Percentiles rank a stretch among this genome's conserved stretches.
These are phyloP conservation scores for Scenedesmus sp. DNA, from an alignment of 163 green algal genomes.

Conservation along the genomic window DNA sequence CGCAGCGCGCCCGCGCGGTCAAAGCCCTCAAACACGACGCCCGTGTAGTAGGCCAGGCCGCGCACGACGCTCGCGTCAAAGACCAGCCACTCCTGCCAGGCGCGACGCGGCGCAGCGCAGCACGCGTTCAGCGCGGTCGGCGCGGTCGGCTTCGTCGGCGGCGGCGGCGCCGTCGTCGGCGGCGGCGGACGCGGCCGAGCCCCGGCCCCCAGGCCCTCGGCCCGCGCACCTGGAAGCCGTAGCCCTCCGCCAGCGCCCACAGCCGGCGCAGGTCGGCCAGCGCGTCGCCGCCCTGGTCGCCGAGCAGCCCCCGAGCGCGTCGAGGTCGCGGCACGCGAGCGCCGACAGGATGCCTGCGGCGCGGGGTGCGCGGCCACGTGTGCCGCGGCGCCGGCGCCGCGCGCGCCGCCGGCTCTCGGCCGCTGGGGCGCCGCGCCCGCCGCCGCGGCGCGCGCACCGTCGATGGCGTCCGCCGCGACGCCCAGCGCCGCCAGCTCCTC, in stretches of 20 bases:
- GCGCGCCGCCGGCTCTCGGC: not conserved
- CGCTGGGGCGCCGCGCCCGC: too few relatives aligned
- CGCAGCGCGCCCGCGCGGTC: slow-evolving; percentile 91
- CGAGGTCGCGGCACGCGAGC: slow-evolving; percentile 63
- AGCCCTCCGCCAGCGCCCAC: slow-evolving; percentile 84
- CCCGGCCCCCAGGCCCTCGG: too few relatives aligned
- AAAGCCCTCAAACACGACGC: slow-evolving; percentile 97
- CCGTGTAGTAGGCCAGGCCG: slow-evolving; percentile 99
- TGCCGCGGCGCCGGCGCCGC: not conserved
- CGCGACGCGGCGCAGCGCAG: too few relatives aligned
- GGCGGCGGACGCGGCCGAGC: too few relatives aligned
- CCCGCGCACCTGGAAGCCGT: slow-evolving; percentile 80
- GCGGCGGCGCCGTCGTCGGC: too few relatives aligned
- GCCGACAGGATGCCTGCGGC: slow-evolving; percentile 73
- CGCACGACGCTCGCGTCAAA: slow-evolving; percentile 95
- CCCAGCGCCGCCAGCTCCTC: slow-evolving; percentile 77
- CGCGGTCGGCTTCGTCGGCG: too few relatives aligned
- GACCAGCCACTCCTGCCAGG: slow-evolving; percentile 95
- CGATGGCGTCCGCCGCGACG: slow-evolving; percentile 59
- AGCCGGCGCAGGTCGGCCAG: slow-evolving; percentile 85
- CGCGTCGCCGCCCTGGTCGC: slow-evolving; percentile 62
- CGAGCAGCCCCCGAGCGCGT: slow-evolving; percentile 77
- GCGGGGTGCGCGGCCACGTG: not conserved
- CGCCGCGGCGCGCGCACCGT: slow-evolving; percentile 38
- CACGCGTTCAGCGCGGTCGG: too few relatives aligned